phyloP scores from a whole-genome alignment of 1,284 basidiomycete species.

The Gomphus bonarii region DNA sequence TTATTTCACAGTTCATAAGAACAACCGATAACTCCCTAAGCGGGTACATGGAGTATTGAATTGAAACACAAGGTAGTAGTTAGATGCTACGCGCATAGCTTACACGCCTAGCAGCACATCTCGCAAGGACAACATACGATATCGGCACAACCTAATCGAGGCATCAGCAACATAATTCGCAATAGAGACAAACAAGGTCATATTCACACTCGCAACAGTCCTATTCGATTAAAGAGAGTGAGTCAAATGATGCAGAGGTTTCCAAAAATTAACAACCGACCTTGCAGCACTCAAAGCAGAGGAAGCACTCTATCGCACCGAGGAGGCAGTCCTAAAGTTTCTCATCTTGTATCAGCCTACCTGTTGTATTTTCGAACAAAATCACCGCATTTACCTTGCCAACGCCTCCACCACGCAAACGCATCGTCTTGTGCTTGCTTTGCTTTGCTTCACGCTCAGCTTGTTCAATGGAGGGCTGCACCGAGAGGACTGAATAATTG shows the following conservation, averaged over 20 bases:
- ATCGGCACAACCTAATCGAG: slow-evolving; percentile 5
- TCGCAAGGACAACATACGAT: slow-evolving; percentile 13
- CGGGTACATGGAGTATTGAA: neutral
- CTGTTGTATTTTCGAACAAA: neutral
- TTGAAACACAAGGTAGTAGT: neutral
- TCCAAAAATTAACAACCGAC: neutral
- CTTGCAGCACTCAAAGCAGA: slow-evolving; percentile 37
- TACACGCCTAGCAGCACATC: slow-evolving; percentile 6
- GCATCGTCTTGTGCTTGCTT: slow-evolving; percentile 32
- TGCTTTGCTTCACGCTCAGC: slow-evolving; percentile 18
- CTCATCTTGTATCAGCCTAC: neutral
- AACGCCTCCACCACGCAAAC: slow-evolving; percentile 52
- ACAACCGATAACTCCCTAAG: too few relatives aligned
- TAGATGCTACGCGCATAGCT: neutral
- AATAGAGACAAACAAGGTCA: neutral
- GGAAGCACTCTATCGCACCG: slow-evolving; percentile 46
- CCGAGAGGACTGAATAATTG: slow-evolving; percentile 29
- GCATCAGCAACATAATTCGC: neutral
- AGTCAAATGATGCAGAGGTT: neutral
- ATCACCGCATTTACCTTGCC: slow-evolving; percentile 33
- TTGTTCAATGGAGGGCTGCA: slow-evolving; percentile 16
- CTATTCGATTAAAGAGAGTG: neutral
- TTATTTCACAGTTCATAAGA: too few relatives aligned
- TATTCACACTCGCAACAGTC: slow-evolving; percentile 10
- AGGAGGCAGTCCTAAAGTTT: slow-evolving; percentile 46